phyloP scores from a whole-genome alignment of 805 yeast genomes.

The Ogataea thermomethanolica region DNA sequence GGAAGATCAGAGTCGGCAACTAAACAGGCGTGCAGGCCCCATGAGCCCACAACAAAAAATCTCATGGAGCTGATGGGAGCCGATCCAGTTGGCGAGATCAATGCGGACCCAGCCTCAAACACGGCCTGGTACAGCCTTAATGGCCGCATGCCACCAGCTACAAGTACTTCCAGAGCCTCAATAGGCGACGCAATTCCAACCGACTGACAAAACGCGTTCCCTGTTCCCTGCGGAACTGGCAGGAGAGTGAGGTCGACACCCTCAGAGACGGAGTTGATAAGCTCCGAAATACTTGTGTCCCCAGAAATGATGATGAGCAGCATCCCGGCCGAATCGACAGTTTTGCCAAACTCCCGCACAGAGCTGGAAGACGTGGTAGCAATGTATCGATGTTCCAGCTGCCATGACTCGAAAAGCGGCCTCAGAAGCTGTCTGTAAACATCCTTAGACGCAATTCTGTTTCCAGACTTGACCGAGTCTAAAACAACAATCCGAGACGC shows the following conservation, averaged over 20 bases:
- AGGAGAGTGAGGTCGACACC: slow-evolving; percentile 23
- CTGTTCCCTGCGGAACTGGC: slow-evolving; percentile 77
- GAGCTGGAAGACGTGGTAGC: slow-evolving; percentile 40
- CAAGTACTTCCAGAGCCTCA: slow-evolving; percentile 35
- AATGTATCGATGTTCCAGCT: slow-evolving; percentile 36
- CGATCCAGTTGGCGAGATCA: not conserved
- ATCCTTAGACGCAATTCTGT: slow-evolving; percentile 35
- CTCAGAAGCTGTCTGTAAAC: slow-evolving; percentile 41
- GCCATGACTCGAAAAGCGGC: slow-evolving; percentile 44
- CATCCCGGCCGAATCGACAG: slow-evolving; percentile 26
- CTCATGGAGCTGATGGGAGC: slow-evolving; percentile 16
- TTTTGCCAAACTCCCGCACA: slow-evolving; percentile 38
- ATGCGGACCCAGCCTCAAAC: slow-evolving; percentile 38
- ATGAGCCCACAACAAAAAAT: slow-evolving; percentile 66
- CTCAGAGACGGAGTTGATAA: slow-evolving; percentile 46
- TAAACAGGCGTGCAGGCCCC: slow-evolving; percentile 84
- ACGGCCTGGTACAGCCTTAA: slow-evolving; percentile 43
- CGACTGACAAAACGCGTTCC: slow-evolving; percentile 75
- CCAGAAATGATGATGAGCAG: slow-evolving; percentile 72
- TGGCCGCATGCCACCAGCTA: slow-evolving; percentile 24
- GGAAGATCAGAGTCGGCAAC: slow-evolving; percentile 77
- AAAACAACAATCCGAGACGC: slow-evolving; percentile 27
- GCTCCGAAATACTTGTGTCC: slow-evolving; percentile 80
- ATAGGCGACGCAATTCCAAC: slow-evolving; percentile 38
- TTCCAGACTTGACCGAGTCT: slow-evolving; percentile 52